phyloP scores from a whole-genome alignment of 2,329 filamentous ascomycete species.

The Microcyclospora pomicola region DNA sequence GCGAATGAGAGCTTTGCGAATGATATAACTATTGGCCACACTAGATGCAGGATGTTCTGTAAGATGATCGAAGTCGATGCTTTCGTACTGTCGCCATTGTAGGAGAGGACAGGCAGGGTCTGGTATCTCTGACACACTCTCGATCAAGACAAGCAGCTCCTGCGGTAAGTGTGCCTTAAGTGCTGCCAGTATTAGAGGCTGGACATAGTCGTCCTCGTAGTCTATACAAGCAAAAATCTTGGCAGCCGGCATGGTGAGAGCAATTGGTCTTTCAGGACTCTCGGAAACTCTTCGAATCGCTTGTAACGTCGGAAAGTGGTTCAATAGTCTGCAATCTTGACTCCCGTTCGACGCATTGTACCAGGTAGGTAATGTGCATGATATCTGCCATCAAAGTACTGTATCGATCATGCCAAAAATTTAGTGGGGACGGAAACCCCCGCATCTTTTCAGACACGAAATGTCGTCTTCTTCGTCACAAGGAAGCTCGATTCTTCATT shows the following conservation, averaged over 20 bases:
- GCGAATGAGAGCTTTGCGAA: conserved; percentile 88
- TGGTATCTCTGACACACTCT: conserved; percentile 41
- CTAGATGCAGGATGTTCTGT: conserved; percentile 46
- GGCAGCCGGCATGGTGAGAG: neutral
- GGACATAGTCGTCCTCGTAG: conserved; percentile 81
- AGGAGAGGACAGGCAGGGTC: conserved; percentile 41
- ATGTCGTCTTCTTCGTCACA: too few species aligned
- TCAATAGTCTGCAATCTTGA: too few species aligned
- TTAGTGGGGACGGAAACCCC: too few species aligned
- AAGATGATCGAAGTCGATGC: conserved; percentile 68
- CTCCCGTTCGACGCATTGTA: too few species aligned
- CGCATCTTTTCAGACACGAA: too few species aligned
- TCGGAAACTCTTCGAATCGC: too few species aligned
- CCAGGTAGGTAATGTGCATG: too few species aligned
- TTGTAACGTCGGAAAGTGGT: too few species aligned
- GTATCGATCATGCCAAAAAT: too few species aligned
- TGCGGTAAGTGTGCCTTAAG: conserved; percentile 48
- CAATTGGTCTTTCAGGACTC: too few species aligned
- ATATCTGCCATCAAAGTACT: too few species aligned
- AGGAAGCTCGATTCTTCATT: too few species aligned
- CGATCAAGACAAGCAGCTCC: conserved; percentile 23
- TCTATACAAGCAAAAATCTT: conserved; percentile 57
- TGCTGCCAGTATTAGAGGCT: conserved; percentile 68
- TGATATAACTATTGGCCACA: conserved; percentile 80
- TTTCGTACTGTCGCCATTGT: conserved; percentile 77